Percentiles rank a stretch among this genome's conserved stretches.
Conservation (phyloP, 225 moss, liverwort and hornwort species). For the Bryum argenteum region DNA sequence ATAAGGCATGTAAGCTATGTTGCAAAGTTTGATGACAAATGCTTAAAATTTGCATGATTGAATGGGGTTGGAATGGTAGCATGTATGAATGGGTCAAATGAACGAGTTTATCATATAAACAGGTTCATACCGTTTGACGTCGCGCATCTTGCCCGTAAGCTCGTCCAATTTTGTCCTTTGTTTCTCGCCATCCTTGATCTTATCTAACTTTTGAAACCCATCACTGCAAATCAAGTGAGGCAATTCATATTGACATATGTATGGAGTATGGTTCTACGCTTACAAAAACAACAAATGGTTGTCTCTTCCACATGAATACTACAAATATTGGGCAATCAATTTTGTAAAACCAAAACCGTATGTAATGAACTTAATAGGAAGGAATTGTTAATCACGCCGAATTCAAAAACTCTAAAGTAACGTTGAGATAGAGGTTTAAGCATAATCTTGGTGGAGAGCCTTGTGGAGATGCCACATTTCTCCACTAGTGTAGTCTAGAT, state of each 20-base stretch:
- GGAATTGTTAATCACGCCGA: too few relatives aligned
- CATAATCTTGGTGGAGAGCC: too few relatives aligned
- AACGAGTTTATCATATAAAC: neutral
- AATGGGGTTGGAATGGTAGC: neutral
- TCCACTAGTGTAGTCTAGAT: too few relatives aligned
- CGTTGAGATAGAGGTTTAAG: too few relatives aligned
- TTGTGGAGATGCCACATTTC: too few relatives aligned
- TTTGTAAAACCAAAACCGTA: too few relatives aligned
- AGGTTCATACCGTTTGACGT: conserved; percentile 70
- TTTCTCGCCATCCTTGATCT: conserved; percentile 74
- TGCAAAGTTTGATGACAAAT: too few relatives aligned
- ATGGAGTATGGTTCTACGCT: too few relatives aligned
- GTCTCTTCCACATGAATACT: neutral
- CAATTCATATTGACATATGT: neutral
- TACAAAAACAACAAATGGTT: neutral
- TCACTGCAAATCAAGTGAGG: conserved; percentile 36
- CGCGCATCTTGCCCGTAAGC: conserved; percentile 96
- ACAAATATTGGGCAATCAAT: neutral
- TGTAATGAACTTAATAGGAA: too few relatives aligned
- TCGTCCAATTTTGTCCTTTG: conserved; percentile 80
- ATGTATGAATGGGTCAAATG: neutral
- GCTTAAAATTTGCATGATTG: too few relatives aligned
- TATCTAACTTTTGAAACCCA: conserved; percentile 93
- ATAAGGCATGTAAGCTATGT: too few relatives aligned
- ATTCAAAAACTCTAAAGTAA: too few relatives aligned